phyloP scores from a whole-genome alignment of 345 rosid genomes.

The Psidium guajava region DNA sequence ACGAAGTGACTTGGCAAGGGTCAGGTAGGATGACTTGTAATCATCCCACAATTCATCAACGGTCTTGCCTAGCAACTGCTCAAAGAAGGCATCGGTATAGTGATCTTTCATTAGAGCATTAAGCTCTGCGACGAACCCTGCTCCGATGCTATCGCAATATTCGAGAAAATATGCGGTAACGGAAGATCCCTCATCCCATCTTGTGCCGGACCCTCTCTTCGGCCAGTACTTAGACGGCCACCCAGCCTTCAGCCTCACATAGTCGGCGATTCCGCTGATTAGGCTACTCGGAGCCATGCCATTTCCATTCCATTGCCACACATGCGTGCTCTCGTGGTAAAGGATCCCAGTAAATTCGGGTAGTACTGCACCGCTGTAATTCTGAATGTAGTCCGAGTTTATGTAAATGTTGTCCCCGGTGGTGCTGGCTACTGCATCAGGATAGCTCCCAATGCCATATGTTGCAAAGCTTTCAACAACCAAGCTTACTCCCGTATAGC shows the following conservation, averaged over 20 bases:
- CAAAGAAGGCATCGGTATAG: neutral
- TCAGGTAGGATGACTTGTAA: neutral
- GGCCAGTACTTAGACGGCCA: neutral
- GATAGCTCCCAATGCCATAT: neutral
- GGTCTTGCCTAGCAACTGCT: neutral
- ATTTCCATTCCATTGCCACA: neutral
- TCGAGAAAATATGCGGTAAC: neutral
- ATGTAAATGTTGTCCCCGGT: neutral
- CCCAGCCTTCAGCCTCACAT: neutral
- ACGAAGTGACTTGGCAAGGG: neutral
- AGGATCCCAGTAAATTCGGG: neutral
- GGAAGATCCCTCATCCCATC: neutral
- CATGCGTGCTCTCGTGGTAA: neutral
- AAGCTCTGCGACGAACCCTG: neutral
- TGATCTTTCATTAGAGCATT: neutral
- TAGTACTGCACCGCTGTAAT: neutral
- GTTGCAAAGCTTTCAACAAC: neutral
- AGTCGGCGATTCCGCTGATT: neutral
- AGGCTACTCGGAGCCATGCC: neutral
- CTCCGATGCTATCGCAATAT: neutral
- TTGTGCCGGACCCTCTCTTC: neutral
- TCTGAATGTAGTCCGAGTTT: neutral
- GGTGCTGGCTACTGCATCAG: neutral
- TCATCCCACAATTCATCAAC: neutral
- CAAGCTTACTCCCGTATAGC: neutral